Conservation (phyloP, 768 basidiomycete genomes). For the Agaricus blazei region DNA sequence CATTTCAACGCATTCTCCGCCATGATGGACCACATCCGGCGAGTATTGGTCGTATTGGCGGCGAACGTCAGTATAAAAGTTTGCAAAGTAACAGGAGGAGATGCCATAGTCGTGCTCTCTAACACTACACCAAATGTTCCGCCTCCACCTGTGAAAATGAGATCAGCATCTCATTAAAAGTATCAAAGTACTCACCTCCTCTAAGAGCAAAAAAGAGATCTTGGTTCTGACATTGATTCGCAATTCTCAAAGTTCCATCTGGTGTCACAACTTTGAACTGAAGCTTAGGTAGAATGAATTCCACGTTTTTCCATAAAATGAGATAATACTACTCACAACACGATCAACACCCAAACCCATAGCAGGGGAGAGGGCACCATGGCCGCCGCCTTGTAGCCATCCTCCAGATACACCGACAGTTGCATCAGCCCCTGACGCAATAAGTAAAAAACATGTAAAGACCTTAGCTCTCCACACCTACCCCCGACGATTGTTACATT, state of each 20-base stretch:
- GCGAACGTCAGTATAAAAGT: constrained; percentile 28
- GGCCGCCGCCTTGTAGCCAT: constrained; percentile 43
- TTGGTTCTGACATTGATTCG: constrained; percentile 34
- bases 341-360: constrained; percentile 44
- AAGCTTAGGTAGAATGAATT: constrained; percentile 9
- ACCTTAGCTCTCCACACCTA: constrained; percentile 5
- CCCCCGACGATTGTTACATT: constrained; percentile 44
- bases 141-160: constrained; percentile 21
- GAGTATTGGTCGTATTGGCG: constrained; percentile 20
- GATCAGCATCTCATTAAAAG: background rate
- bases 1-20: constrained; percentile 34
- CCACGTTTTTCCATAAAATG: background rate
- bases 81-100: constrained; percentile 30
- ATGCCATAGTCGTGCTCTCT: constrained; percentile 31
- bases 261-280: constrained; percentile 35
- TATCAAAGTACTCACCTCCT: constrained; percentile 24
- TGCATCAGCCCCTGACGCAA: constrained; percentile 22
- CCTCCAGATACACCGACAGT: constrained; percentile 38
- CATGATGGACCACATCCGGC: constrained; percentile 30
- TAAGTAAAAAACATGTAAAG: too few species aligned
- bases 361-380: constrained; percentile 36
- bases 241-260: constrained; percentile 33
- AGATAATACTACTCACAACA: constrained; percentile 24
- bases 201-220: constrained; percentile 45
- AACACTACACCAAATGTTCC: constrained; percentile 36